These are phyloP conservation scores for Trichophyton equinum DNA, from an alignment of 2,329 filamentous ascomycete genomes.

Conservation along the genomic window DNA sequence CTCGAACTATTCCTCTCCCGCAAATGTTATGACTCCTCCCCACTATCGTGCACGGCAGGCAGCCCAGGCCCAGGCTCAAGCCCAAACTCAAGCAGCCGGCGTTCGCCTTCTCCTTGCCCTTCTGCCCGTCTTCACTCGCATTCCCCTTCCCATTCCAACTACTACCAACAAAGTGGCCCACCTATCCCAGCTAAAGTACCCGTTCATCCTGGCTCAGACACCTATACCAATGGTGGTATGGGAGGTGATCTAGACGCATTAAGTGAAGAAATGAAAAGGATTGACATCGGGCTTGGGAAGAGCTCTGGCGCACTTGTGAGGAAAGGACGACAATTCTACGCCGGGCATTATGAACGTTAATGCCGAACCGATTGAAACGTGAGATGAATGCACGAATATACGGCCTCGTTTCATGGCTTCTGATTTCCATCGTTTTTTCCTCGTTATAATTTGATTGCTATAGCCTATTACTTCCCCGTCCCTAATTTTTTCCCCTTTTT, in stretches of 20 bases:
- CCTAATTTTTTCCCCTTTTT: background rate
- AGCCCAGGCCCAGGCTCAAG: background rate
- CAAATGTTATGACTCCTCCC: conserved; percentile 2
- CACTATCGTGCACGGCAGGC: conserved; percentile 4
- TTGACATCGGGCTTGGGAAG: conserved; percentile 32
- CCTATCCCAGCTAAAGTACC: conserved; percentile 35
- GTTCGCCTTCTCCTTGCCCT: conserved; percentile 16
- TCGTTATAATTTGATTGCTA: background rate
- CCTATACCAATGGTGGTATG: conserved; percentile 18
- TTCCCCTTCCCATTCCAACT: conserved; percentile 16
- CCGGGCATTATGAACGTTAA: conserved; percentile 4
- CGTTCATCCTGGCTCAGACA: conserved; percentile 20
- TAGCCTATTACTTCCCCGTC: background rate
- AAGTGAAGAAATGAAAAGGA: conserved; percentile 44
- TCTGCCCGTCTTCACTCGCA: conserved; percentile 20
- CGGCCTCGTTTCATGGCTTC: background rate
- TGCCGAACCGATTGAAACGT: background rate
- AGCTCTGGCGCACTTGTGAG: conserved; percentile 1
- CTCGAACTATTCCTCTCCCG: conserved; percentile 3
- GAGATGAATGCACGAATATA: background rate
- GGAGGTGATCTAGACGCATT: conserved; percentile 34
- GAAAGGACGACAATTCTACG: conserved; percentile 5
- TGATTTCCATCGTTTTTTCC: background rate
- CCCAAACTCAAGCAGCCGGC: conserved; percentile 1
- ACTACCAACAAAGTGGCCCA: conserved; percentile 26